Evolutionary conservation across 116 monocot species (phyloP), one percentile per base, ranked within the genome.

Genomic region (Cymodocea nodosa): DNA sequence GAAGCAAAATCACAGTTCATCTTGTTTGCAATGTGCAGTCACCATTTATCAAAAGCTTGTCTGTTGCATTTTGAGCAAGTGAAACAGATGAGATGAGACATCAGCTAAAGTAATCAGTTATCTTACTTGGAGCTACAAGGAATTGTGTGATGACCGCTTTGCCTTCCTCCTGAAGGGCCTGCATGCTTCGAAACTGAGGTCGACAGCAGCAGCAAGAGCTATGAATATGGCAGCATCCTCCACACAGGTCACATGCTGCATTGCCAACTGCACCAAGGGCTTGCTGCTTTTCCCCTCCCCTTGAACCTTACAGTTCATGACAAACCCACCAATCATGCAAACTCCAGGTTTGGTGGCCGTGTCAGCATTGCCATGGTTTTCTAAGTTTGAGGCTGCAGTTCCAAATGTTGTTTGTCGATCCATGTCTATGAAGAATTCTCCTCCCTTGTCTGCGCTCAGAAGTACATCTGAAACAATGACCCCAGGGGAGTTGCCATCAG

Each of bases 161-260:
- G 55, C 20, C 75, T 80, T 87, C 77, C 84, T 79, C 71, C 82
- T 68, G 68, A 94, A 94, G 6, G 82, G 89, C 70, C 76, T 72
- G 76, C 93, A 94, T 5, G 89, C 82, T 60, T 89, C 82, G 2
- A 94, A 73, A 56, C 93, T 84, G 7, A 94, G 89, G 37, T 94
- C 89, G 1, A 94, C 94, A 4, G 93, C 89, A 55, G 86, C 89
- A 3, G 89, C 86, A 25, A 94, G 86, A 4, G 89, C 86, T 76
- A 94, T 81, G 70, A 94, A 94, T 34, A 86, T 83, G 0, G 93
- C 93, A n/a, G 86, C 93, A 71, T 94, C 89, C 71, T 94, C 93
- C 19, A 94, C 68, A 22, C 89, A 89, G 0, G 82, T 80, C 13
- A 94, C 86, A 60, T 94, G 93, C 35, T 82, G 68, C 74, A 77